Evolutionary conservation across 495 filamentous ascomycete species (phyloP).

Genomic region (Tuber calosporum): DNA sequence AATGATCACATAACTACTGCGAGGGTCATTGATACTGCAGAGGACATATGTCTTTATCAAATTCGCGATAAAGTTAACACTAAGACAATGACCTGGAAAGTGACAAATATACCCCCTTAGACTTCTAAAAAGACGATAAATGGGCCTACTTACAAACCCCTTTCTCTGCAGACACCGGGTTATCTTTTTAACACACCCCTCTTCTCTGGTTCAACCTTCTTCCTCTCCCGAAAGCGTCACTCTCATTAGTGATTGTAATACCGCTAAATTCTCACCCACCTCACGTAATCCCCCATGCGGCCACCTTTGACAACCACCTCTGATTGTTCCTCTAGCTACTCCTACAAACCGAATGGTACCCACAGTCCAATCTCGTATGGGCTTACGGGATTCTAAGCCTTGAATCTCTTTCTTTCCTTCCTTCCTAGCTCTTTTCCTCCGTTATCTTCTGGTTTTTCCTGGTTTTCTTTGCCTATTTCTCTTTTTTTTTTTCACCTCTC

Average conservation of each 20-base stretch:
- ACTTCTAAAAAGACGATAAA: too few species aligned
- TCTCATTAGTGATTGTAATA: neutral
- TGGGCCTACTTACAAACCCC: too few species aligned
- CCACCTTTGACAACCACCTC: neutral
- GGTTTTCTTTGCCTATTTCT: too few species aligned
- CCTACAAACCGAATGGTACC: neutral
- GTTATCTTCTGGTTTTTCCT: too few species aligned
- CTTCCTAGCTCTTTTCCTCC: neutral
- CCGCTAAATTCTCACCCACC: neutral
- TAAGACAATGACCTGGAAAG: neutral
- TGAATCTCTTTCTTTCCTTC: neutral
- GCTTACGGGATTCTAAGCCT: neutral
- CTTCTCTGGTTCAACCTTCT: neutral
- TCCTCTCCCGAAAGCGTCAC: neutral
- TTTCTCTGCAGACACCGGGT: neutral
- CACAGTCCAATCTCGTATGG: neutral
- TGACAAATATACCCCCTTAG: neutral
- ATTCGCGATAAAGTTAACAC: too few species aligned
- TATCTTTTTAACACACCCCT: too few species aligned
- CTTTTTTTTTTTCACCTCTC: neutral
- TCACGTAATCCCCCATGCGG: neutral
- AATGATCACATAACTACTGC: too few species aligned
- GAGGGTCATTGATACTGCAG: too few species aligned
- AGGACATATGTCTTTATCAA: too few species aligned
- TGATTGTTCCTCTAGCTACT: neutral